phyloP scores from a whole-genome alignment of 176 grass and related monocot species.

The Lolium multiflorum region DNA sequence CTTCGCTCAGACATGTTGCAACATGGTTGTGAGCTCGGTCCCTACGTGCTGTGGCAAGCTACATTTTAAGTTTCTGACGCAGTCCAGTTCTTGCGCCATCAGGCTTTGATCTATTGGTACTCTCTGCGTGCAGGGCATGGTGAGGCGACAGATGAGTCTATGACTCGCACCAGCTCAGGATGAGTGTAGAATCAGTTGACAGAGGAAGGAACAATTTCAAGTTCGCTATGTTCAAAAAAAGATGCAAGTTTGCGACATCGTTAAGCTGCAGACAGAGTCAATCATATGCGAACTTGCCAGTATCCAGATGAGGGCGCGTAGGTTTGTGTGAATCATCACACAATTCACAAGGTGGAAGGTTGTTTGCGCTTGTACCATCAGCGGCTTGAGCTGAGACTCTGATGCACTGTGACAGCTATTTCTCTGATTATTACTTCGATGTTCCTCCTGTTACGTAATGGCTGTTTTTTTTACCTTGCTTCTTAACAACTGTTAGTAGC shows the following conservation, averaged over 20 bases:
- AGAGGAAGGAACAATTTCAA: neutral
- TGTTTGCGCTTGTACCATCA: neutral
- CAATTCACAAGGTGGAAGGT: neutral
- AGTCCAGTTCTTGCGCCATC: neutral
- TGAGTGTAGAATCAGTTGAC: neutral
- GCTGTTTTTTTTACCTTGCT: neutral
- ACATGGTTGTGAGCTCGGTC: neutral
- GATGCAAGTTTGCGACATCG: neutral
- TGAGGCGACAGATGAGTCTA: neutral
- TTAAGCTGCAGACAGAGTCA: neutral
- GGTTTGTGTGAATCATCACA: conserved; percentile 13
- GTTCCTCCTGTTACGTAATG: neutral
- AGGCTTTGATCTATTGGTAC: conserved; percentile 1
- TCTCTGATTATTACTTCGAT: neutral
- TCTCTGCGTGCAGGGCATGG: conserved; percentile 24
- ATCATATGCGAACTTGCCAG: neutral
- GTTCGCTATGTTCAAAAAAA: neutral
- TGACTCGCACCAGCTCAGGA: neutral
- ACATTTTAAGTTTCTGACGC: neutral
- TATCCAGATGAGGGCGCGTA: neutral
- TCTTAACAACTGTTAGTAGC: neutral
- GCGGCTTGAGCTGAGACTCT: conserved; percentile 9
- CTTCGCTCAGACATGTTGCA: neutral
- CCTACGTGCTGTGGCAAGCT: neutral
- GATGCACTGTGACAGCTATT: neutral